A percentile compares a stretch with the other conserved stretches of the same genome.
Conservation (phyloP, 2,329 filamentous ascomycete genomes). For the Penicillium sclerotigenum region DNA sequence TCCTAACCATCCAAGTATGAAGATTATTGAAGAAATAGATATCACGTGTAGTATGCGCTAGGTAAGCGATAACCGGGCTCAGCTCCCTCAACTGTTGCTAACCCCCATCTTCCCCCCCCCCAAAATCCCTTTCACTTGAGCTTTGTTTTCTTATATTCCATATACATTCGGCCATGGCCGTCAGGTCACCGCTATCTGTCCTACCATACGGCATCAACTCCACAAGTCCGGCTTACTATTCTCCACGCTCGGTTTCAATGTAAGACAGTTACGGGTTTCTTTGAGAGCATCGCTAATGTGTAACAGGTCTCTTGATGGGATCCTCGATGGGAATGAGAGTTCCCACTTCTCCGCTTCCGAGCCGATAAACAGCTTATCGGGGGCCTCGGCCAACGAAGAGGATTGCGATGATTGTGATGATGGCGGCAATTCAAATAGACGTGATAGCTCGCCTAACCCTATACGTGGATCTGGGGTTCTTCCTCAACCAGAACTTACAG, state of each 20-base stretch:
- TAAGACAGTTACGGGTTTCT: constrained; percentile 11
- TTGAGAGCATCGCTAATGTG: constrained; percentile 5
- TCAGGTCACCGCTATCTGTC: constrained; percentile 28
- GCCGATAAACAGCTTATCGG: constrained; percentile 4
- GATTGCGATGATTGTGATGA: not conserved
- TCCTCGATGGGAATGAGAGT: constrained; percentile 4
- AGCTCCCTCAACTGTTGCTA: constrained; percentile 1
- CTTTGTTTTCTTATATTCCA: not conserved
- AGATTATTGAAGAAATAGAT: not conserved
- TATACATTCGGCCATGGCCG: constrained; percentile 24
- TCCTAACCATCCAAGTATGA: not conserved
- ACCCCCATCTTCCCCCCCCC: no score
- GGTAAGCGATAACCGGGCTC: constrained; percentile 6
- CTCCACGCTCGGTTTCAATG: constrained; percentile 19
- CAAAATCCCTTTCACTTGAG: constrained; percentile 2
- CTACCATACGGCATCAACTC: constrained; percentile 20
- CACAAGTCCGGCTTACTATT: constrained; percentile 11
- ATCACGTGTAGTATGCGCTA: constrained; percentile 11
- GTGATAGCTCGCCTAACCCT: not conserved
- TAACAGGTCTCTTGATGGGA: constrained; percentile 16
- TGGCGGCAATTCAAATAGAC: not conserved
- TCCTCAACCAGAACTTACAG: constrained; percentile 24
- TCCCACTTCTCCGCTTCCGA: constrained; percentile 4
- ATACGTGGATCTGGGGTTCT: constrained; percentile 1
- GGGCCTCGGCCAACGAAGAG: not conserved